A percentile compares a stretch with the other conserved stretches of the same genome.
phyloP scores from a whole-genome alignment of 768 basidiomycete genomes.

The Suillus clintonianus region DNA sequence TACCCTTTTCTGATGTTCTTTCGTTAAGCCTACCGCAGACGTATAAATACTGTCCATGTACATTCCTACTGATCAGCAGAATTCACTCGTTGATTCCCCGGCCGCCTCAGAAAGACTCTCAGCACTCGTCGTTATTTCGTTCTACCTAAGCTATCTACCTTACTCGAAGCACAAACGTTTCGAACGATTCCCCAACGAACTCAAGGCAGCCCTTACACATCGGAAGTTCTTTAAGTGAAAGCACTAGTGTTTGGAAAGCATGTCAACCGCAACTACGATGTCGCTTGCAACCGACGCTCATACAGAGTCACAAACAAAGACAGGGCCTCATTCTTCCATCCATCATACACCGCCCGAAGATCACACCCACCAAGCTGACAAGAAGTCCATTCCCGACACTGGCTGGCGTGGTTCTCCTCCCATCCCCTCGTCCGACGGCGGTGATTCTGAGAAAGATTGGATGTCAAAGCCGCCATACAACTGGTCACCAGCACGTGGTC shows the following conservation, averaged over 20 bases:
- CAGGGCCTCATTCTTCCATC: not conserved
- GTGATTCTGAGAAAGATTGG: conserved; percentile 25
- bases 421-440: conserved; percentile 15
- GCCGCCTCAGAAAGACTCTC: too few relatives aligned
- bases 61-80: too few relatives aligned
- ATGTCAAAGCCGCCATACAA: conserved; percentile 32
- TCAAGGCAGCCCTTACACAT: too few relatives aligned
- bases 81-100: too few relatives aligned
- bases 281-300: not conserved
- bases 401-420: conserved; percentile 3
- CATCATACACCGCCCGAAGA: not conserved
- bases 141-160: too few relatives aligned
- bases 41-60: too few relatives aligned
- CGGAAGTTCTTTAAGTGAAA: not conserved
- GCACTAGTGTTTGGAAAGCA: not conserved
- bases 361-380: not conserved
- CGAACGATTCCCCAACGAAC: too few relatives aligned
- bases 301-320: not conserved
- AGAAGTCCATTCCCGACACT: conserved; percentile 4
- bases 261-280: not conserved
- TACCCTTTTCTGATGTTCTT: too few relatives aligned
- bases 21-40: too few relatives aligned
- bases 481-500: conserved; percentile 23
- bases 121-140: too few relatives aligned
- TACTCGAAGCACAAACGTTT: too few relatives aligned